Evolutionary conservation across 352 stramenopile species (phyloP), one percentile per base, ranked within the genome.

Genomic region (Phytophthora ohioensis): DNA sequence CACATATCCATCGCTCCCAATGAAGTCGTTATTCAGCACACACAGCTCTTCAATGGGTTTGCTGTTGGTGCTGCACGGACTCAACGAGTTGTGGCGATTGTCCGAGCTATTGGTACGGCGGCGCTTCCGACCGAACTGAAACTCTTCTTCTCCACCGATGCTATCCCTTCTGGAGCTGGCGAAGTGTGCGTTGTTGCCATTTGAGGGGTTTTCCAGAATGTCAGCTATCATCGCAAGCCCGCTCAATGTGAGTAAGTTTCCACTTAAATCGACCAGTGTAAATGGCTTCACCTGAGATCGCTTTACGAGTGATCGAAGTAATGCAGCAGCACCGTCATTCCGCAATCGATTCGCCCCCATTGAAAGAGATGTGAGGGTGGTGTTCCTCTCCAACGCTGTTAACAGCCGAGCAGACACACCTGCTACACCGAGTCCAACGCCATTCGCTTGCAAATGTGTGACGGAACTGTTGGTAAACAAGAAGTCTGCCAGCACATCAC

Each of bases 1-100:
- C 10, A 74, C 67, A 3, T 38, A 52, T 55, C 80, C 35, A 51
- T 67, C 45, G 17, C 31, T 61, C 12, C 59, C 39, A 10, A 69
- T 51, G n/a, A 94, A 81, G 58, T 93, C 79, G 43, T 94, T 94
- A 70, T 94, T 90, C 9, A 93, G 70, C 56, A 93, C 53, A 35
- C 77, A 88, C 8, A 94, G 64, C 43, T 91, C 81, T 41, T 63
- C 48, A n/a, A 94, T 86, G 13, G 43, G 34, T 46, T 64, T 61
- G 41, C 10, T 58, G 27, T 1, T 41, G 34, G 30, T 27, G 10
- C 31, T 49, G 21, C 45, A 39, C 12, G 64, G 45, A 64, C 41
- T 54, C 36, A 46, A 34, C 7, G 41, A 41, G 42, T 51, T 51
- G 31, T 66, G 12, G 12, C 42, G 30, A 13, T 66, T 42, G 27